Evolutionary conservation across 306 rosid species (phyloP).

Genomic region (Erythrophleum fordii): DNA sequence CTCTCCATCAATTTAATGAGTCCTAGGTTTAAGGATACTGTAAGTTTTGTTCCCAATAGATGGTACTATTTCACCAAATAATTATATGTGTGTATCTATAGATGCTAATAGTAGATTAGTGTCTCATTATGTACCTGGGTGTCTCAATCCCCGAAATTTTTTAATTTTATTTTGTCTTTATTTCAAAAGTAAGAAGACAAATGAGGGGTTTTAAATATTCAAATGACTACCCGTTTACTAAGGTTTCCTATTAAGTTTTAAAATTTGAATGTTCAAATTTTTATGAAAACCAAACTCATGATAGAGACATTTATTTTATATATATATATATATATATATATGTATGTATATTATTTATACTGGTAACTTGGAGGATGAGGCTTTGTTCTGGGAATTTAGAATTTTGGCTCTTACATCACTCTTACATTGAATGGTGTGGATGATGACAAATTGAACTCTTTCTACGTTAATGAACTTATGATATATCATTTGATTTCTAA

Average conservation of each 20-base stretch:
- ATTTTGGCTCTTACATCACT: neutral
- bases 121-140: too few species aligned
- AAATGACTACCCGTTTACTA: too few species aligned
- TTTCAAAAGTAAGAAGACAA: too few species aligned
- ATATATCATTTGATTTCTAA: neutral
- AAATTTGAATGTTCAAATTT: too few species aligned
- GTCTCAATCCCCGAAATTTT: neutral
- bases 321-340: neutral
- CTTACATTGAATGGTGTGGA: neutral
- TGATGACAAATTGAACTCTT: neutral
- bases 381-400: neutral
- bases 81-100: neutral
- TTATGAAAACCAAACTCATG: too few species aligned
- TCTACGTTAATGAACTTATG: neutral
- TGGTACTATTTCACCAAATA: neutral
- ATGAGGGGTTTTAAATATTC: too few species aligned
- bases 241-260: too few species aligned
- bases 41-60: conserved; percentile 40
- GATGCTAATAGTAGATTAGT: neutral
- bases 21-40: conserved; percentile 69
- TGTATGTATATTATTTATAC: neutral
- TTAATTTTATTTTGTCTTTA: too few species aligned
- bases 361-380: neutral
- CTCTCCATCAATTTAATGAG: conserved; percentile 58
- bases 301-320: too few species aligned